Evolutionary conservation across 2,329 filamentous ascomycete genomes (phyloP).

Genomic region (Colletotrichum sp.): DNA sequence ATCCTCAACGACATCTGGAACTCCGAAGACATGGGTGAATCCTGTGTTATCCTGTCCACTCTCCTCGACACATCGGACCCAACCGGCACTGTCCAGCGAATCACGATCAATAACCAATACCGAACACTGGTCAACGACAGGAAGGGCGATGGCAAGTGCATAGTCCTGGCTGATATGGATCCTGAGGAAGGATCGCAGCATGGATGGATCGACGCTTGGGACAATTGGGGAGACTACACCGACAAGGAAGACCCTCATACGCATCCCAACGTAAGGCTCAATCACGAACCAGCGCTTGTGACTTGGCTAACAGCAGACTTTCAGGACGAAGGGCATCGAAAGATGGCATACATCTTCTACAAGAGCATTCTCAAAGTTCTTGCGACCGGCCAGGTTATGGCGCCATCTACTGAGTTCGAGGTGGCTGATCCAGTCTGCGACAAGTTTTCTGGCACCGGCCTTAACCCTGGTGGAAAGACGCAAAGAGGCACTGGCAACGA

Average conservation of each 20-base stretch:
- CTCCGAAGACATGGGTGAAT: not conserved
- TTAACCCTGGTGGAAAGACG: not conserved
- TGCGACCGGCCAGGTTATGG: not conserved
- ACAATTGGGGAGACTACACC: not conserved
- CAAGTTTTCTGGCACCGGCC: not conserved
- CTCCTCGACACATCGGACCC: not conserved
- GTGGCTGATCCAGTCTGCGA: not conserved
- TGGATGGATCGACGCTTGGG: not conserved
- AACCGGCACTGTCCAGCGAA: not conserved
- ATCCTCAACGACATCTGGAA: not conserved
- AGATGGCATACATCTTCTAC: not conserved
- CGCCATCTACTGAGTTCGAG: not conserved
- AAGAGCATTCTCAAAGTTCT: not conserved
- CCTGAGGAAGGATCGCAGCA: not conserved
- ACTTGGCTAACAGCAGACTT: not conserved
- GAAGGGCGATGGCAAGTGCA: not conserved
- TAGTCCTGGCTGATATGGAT: not conserved
- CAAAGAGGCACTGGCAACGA: not conserved
- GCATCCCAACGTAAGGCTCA: not conserved
- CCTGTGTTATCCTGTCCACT: not conserved
- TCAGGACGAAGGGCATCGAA: not conserved
- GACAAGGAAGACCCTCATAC: not conserved
- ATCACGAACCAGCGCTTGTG: not conserved
- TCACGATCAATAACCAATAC: slow-evolving; percentile 14
- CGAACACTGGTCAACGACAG: not conserved